Conservation (phyloP, 306 rosid species). For the Arachis stenosperma region DNA sequence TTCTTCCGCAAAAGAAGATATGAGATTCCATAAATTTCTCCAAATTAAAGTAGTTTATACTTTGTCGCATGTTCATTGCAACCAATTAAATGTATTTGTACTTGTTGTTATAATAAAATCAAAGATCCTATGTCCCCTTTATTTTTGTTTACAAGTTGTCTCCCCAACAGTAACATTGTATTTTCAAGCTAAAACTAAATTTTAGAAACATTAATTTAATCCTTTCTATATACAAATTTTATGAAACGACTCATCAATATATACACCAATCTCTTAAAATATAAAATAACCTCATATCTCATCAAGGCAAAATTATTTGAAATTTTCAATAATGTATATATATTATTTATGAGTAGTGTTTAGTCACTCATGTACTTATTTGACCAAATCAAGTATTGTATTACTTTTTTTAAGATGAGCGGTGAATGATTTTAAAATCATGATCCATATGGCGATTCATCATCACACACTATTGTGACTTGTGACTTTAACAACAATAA, state of each 20-base stretch:
- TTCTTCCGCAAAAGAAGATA: background rate
- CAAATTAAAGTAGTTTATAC: constrained; percentile 6
- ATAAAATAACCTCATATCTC: background rate
- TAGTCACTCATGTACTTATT: background rate
- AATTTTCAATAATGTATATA: background rate
- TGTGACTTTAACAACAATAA: background rate
- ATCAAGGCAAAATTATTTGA: background rate
- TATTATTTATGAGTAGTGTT: background rate
- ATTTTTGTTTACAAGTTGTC: background rate
- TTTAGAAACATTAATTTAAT: no score
- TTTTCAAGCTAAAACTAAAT: background rate
- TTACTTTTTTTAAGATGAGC: background rate
- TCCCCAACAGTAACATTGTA: background rate
- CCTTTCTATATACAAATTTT: background rate
- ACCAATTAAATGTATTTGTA: background rate
- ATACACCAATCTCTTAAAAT: no score
- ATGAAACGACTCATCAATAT: background rate
- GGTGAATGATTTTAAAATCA: background rate
- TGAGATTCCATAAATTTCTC: background rate
- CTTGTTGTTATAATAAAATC: no score
- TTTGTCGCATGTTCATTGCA: background rate
- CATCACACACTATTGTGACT: background rate
- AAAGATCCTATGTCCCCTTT: constrained; percentile 14
- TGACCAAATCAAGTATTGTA: background rate
- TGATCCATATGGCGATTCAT: background rate